Evolutionary conservation across 176 grass and related monocot species (phyloP).

Genomic region (Pharus latifolius): DNA sequence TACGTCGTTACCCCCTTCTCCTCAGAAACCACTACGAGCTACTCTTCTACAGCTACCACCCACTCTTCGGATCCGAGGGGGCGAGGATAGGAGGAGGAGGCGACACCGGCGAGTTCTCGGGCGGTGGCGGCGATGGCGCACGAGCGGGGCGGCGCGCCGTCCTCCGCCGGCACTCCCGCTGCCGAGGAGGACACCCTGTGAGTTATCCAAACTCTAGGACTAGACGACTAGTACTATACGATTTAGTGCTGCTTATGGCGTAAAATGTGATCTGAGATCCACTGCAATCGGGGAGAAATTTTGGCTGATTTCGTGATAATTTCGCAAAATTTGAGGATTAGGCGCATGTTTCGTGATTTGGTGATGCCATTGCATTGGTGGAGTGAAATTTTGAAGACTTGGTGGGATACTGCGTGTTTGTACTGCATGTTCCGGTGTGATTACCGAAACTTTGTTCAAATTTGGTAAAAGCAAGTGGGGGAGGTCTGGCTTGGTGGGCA

Average conservation of each 20-base stretch:
- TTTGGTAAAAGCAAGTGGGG: background rate
- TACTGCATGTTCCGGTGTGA: background rate
- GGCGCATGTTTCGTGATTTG: background rate
- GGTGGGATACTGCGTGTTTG: background rate
- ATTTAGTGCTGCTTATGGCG: background rate
- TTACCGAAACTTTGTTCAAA: background rate
- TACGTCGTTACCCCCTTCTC: background rate
- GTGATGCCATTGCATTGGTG: background rate
- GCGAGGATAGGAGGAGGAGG: background rate
- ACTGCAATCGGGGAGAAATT: background rate
- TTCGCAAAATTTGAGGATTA: background rate
- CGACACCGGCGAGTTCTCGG: background rate
- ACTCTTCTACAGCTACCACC: background rate
- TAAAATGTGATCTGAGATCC: background rate
- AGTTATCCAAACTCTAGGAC: background rate
- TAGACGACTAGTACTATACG: too few species aligned
- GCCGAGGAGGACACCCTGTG: constrained; percentile 42
- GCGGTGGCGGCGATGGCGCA: constrained; percentile 25
- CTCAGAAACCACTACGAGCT: background rate
- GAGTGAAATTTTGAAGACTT: background rate
- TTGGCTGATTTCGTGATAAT: background rate
- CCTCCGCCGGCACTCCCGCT: constrained; percentile 2
- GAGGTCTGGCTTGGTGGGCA: too few species aligned
- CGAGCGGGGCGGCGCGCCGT: constrained; percentile 16
- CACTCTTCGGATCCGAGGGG: background rate